A percentile compares a stretch with the other conserved stretches of the same genome.
These are phyloP conservation scores for Sorghum bicolor DNA, from an alignment of 176 grass and related monocot genomes.

Conservation along the genomic window DNA sequence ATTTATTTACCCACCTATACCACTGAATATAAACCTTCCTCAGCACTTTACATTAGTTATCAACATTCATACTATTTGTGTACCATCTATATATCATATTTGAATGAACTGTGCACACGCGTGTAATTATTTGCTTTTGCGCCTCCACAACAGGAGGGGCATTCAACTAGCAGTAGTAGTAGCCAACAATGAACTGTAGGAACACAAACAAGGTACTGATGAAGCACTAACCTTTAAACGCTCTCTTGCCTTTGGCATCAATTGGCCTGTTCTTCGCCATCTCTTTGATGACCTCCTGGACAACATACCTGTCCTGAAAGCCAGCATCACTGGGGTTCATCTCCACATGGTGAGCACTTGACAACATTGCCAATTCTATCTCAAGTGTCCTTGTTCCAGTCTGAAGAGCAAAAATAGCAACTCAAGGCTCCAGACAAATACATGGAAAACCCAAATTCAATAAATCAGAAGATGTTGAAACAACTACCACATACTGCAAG, in stretches of 20 bases:
- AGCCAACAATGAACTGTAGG: neutral
- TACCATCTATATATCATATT: neutral
- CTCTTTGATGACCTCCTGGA: constrained; percentile 99
- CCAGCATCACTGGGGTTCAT: constrained; percentile 98
- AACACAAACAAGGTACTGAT: neutral
- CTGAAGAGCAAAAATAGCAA: constrained; percentile 36
- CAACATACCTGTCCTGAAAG: constrained; percentile 96
- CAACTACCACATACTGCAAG: neutral
- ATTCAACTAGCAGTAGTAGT: neutral
- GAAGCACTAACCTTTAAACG: constrained; percentile 71
- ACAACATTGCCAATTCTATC: constrained; percentile 77
- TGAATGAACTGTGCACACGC: neutral
- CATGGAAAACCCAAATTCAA: neutral
- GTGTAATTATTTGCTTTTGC: neutral
- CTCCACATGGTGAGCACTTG: constrained; percentile 78
- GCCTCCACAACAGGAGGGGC: neutral
- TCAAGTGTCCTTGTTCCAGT: constrained; percentile 81
- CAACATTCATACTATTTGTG: neutral
- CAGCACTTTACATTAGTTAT: neutral
- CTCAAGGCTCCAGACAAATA: neutral
- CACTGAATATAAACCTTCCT: neutral
- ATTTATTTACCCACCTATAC: neutral
- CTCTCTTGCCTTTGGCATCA: constrained; percentile 86
- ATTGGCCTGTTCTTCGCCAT: constrained; percentile 93
- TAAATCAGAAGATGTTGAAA: neutral